These are phyloP conservation scores for Colletotrichum liaoningense DNA, from an alignment of 2,329 filamentous ascomycete genomes.

Conservation along the genomic window DNA sequence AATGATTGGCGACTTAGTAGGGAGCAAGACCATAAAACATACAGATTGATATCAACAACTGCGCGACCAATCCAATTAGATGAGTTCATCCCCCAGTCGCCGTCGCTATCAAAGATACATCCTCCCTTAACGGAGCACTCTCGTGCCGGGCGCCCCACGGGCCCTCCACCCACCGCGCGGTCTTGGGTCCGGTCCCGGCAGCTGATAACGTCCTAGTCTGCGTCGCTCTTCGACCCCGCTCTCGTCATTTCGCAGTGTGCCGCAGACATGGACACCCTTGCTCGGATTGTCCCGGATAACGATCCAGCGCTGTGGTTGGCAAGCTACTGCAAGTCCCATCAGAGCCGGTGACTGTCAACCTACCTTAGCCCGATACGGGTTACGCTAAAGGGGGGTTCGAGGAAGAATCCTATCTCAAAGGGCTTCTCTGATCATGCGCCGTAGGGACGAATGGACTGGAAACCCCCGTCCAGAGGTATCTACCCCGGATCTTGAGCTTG, in stretches of 20 bases:
- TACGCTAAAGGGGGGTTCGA: background rate
- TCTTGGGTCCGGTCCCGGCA: constrained; percentile 19
- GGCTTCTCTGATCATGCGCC: background rate
- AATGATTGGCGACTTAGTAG: background rate
- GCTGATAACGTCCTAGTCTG: constrained; percentile 6
- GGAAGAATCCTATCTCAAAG: background rate
- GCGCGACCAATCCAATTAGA: background rate
- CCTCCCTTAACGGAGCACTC: background rate
- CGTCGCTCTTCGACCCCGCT: background rate
- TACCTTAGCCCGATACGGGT: background rate
- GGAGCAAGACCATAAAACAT: background rate
- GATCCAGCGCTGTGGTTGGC: background rate
- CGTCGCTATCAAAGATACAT: background rate
- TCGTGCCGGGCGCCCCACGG: background rate
- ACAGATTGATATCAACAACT: background rate
- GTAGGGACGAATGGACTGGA: background rate
- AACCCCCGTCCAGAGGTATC: background rate
- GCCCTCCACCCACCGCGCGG: background rate
- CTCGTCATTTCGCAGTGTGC: background rate
- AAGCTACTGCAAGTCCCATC: background rate
- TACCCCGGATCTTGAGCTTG: background rate
- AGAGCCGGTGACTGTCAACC: background rate
- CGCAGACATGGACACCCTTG: background rate
- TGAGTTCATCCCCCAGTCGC: background rate
- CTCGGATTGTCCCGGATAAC: constrained; percentile 24